Evolutionary conservation across 1,139 yeast genomes (phyloP), one percentile per base, ranked within the genome.

Genomic region (Yamadazyma membranifaciens): DNA sequence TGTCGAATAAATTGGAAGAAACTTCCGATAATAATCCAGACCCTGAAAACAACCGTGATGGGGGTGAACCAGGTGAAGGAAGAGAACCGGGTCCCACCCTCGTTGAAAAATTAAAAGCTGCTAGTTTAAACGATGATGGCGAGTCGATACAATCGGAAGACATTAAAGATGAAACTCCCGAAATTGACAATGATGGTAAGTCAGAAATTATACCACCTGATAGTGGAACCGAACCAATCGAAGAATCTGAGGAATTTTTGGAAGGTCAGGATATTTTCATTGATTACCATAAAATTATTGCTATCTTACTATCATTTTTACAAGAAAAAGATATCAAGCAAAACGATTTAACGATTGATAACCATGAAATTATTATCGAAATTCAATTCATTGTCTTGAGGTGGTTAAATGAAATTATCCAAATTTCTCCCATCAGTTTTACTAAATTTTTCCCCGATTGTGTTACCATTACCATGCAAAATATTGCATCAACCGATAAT

Each of bases 251-350:
- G 37, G 87, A 81, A 5, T 63, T 81, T 9, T 70, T 83, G 13
- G 87, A 87, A 3, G 97, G 97, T 0, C 96, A 89, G 57, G 95
- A 92, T 56, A 83, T 89, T 15, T 80, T 78, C 46, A 75, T 92
- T 37, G 94, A 91, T 60, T 88, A 82, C 54, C 80, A 89, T 4
- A 85, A 80, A 51, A 83, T 92, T 36, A 83, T 89, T 37, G 87
- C 82, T 42, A 89, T 91, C 34, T 63, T 92, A 34, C 78, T 92
- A 26, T 80, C 89, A 2, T 88, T 88, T 49, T 68, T 94, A 39
- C 86, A 87, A 46, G 56, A 48, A 9, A 52, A 47, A 25, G 45
- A 45, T 15, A 59, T 56, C 6, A 60, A 59, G 34, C 45, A 42
- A 25, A 57, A 55, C 31, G 73, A 68, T 37, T 55, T 65, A 22